phyloP scores from a whole-genome alignment of 768 basidiomycete genomes.

The Mycena polygramma region DNA sequence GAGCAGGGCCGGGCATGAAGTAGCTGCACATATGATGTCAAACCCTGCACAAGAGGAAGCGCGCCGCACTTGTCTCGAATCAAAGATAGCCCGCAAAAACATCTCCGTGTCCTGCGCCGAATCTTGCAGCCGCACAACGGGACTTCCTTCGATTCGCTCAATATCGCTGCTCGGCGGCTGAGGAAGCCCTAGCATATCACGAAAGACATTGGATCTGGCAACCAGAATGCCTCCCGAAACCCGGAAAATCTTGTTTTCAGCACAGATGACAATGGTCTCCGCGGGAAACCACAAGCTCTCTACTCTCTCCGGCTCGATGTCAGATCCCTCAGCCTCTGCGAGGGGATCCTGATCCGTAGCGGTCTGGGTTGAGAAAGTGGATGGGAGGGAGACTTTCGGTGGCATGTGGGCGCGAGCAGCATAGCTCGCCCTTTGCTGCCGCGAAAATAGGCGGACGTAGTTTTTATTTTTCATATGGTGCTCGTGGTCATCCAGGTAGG shows the following conservation, averaged over 20 bases:
- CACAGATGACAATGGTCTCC: neutral
- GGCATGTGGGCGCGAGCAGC: too few species aligned
- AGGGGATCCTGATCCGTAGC: too few species aligned
- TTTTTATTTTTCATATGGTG: too few species aligned
- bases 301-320: neutral
- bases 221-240: conserved; percentile 9
- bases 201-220: conserved; percentile 11
- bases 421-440: too few species aligned
- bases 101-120: conserved; percentile 6
- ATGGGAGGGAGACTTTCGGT: too few species aligned
- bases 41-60: neutral
- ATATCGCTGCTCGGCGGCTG: conserved; percentile 2
- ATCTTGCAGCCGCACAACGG: conserved; percentile 11
- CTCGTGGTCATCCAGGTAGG: too few species aligned
- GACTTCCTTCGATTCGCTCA: conserved; percentile 11
- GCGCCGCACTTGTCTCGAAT: neutral
- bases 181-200: conserved; percentile 18
- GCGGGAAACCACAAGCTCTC: conserved; percentile 12
- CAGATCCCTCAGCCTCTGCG: too few species aligned
- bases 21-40: neutral
- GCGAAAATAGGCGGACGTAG: too few species aligned
- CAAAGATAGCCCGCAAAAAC: conserved; percentile 15
- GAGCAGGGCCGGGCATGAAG: neutral
- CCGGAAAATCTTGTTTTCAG: conserved; percentile 13
- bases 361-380: too few species aligned